A percentile compares a stretch with the other conserved stretches of the same genome.
phyloP scores from a whole-genome alignment of 768 basidiomycete genomes.

The Russula sp. region DNA sequence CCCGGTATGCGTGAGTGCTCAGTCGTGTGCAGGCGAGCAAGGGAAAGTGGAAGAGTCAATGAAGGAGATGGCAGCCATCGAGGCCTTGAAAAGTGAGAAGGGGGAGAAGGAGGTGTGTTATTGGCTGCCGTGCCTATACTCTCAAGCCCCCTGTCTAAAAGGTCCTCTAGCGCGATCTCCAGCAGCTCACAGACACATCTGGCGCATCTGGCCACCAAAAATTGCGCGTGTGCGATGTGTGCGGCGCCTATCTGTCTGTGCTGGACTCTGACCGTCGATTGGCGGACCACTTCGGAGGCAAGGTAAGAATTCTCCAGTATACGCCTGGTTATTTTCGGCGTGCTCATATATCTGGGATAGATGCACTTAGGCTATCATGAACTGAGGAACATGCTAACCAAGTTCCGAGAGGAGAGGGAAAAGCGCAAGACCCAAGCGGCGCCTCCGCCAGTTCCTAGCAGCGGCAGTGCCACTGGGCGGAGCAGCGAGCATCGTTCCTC shows the following conservation, averaged over 20 bases:
- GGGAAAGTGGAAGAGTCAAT: conserved; percentile 99
- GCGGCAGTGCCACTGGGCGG: conserved; percentile 35
- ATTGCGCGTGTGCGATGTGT: conserved; percentile 98
- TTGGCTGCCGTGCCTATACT: conserved; percentile 1
- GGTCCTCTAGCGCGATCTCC: conserved; percentile 70
- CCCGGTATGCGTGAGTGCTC: neutral
- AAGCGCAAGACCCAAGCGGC: conserved; percentile 57
- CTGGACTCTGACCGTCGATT: conserved; percentile 97
- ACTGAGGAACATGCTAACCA: conserved; percentile 85
- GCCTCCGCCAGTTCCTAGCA: conserved; percentile 31
- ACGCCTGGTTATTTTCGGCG: neutral
- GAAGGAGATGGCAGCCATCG: conserved; percentile 95
- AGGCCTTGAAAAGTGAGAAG: conserved; percentile 95
- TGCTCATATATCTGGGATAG: conserved; percentile 37
- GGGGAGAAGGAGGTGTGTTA: conserved; percentile 81
- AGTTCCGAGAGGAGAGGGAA: conserved; percentile 88
- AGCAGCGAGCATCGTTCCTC: conserved; percentile 46
- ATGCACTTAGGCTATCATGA: conserved; percentile 99
- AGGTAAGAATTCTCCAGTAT: conserved; percentile 48
- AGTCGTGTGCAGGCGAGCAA: conserved; percentile 65
- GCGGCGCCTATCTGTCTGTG: conserved; percentile 98
- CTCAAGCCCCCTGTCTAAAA: neutral
- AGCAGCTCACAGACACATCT: conserved; percentile 94
- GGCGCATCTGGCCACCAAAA: conserved; percentile 99
- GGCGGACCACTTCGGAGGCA: conserved; percentile 99